phyloP scores from a whole-genome alignment of 2,329 filamentous ascomycete genomes.

The Fusarium dimerum region DNA sequence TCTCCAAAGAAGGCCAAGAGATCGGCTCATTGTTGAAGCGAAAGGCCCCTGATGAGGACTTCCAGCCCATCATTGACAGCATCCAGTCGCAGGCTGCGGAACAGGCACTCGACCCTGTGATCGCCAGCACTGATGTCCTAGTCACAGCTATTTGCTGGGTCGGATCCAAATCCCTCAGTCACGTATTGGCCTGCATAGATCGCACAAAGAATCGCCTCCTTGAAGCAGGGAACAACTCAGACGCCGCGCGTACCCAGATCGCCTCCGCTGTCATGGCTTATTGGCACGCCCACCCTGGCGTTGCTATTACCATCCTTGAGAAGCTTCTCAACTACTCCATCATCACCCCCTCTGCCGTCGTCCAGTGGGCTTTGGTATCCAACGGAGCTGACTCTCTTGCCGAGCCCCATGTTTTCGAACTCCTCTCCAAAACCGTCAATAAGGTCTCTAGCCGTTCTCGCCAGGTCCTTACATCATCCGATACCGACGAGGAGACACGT shows the following conservation, averaged over 20 bases:
- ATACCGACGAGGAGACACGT: slow-evolving; percentile 65
- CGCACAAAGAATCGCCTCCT: slow-evolving; percentile 88
- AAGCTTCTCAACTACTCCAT: slow-evolving; percentile 98
- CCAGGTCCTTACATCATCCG: slow-evolving; percentile 69
- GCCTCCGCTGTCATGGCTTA: slow-evolving; percentile 88
- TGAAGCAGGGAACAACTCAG: slow-evolving; percentile 72
- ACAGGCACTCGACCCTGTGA: slow-evolving; percentile 72
- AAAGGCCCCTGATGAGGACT: slow-evolving; percentile 83
- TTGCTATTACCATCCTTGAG: slow-evolving; percentile 90
- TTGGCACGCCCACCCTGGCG: slow-evolving; percentile 89
- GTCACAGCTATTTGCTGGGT: slow-evolving; percentile 92
- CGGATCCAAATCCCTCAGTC: slow-evolving; percentile 92
- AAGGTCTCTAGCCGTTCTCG: slow-evolving; percentile 88
- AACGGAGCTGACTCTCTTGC: slow-evolving; percentile 67
- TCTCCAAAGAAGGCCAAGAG: slow-evolving; percentile 80
- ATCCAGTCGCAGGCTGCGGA: slow-evolving; percentile 80
- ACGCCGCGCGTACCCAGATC: slow-evolving; percentile 81
- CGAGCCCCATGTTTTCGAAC: slow-evolving; percentile 80
- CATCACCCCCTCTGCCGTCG: slow-evolving; percentile 78
- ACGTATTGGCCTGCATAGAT: slow-evolving; percentile 94
- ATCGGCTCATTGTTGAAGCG: slow-evolving; percentile 76
- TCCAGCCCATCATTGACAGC: slow-evolving; percentile 76
- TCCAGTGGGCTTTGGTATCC: slow-evolving; percentile 82
- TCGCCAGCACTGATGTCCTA: slow-evolving; percentile 90
- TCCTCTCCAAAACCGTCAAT: slow-evolving; percentile 82